Evolutionary conservation across 495 filamentous ascomycete species (phyloP).

Genomic region (Bombardia bombarda): DNA sequence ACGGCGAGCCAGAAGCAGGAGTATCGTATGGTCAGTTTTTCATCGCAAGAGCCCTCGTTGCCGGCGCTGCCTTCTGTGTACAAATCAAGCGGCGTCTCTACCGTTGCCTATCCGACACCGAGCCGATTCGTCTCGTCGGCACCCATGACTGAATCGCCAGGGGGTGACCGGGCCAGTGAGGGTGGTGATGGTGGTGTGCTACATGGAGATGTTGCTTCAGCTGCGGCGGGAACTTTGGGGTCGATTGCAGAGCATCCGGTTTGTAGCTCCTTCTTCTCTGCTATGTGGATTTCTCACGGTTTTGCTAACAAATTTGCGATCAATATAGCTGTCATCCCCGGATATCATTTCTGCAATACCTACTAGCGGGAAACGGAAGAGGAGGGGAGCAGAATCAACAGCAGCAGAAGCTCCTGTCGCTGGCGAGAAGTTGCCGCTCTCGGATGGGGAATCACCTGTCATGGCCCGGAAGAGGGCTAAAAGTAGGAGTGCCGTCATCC

Average conservation of each 20-base stretch:
- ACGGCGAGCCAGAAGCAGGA: conserved; percentile 23
- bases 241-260: not conserved
- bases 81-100: conserved; percentile 19
- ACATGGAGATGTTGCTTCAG: too few relatives aligned
- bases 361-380: not conserved
- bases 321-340: not conserved
- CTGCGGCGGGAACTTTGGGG: too few relatives aligned
- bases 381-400: too few relatives aligned
- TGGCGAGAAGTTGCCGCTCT: too few relatives aligned
- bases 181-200: too few relatives aligned
- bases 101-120: conserved; percentile 19
- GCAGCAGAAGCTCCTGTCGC: too few relatives aligned
- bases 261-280: not conserved
- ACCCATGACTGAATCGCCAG: too few relatives aligned
- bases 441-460: too few relatives aligned
- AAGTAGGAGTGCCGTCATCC: too few relatives aligned
- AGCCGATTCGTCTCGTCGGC: conserved; percentile 9
- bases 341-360: not conserved
- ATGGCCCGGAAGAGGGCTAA: too few relatives aligned
- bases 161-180: too few relatives aligned
- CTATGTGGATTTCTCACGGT: not conserved
- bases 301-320: not conserved
- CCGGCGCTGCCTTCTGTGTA: conserved; percentile 4
- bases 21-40: conserved; percentile 12
- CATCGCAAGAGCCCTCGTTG: conserved; percentile 5